These are phyloP conservation scores for Myxozyma melibiosi DNA, from an alignment of 805 yeast genomes.

Conservation along the genomic window DNA sequence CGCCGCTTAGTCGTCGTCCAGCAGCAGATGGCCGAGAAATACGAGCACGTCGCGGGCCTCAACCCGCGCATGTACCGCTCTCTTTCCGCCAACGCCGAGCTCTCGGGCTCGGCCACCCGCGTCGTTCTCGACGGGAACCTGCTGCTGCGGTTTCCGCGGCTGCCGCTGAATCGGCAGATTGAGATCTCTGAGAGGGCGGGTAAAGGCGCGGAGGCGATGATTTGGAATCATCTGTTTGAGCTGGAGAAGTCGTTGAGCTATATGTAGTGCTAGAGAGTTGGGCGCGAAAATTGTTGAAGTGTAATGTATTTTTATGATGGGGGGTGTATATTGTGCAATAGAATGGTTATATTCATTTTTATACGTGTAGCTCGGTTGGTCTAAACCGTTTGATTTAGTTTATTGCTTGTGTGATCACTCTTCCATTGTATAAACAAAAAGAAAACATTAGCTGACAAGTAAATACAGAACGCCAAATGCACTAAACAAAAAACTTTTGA, in stretches of 20 bases:
- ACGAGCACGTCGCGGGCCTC: conserved; percentile 71
- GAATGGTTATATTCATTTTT: too few relatives aligned
- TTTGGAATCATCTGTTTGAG: conserved; percentile 30
- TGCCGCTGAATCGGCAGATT: conserved; percentile 22
- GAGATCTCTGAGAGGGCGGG: conserved; percentile 31
- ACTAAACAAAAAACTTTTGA: too few relatives aligned
- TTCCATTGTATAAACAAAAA: too few relatives aligned
- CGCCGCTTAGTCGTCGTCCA: conserved; percentile 82
- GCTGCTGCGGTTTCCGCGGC: conserved; percentile 12
- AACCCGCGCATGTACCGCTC: conserved; percentile 56
- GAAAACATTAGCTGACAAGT: too few relatives aligned
- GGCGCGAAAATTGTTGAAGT: background rate
- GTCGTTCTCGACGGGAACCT: conserved; percentile 30
- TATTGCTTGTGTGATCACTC: too few relatives aligned
- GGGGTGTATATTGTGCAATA: too few relatives aligned
- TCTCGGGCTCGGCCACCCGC: conserved; percentile 17
- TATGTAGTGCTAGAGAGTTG: conserved; percentile 13
- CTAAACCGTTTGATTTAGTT: too few relatives aligned
- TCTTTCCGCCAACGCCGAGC: conserved; percentile 9
- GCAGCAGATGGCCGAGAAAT: conserved; percentile 82
- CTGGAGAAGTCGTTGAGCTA: conserved; percentile 30
- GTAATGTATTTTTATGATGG: too few relatives aligned
- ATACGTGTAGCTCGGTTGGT: too few relatives aligned
- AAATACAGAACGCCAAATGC: too few relatives aligned
- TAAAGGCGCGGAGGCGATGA: conserved; percentile 22